Percentiles rank a stretch among this genome's conserved stretches.
phyloP scores from a whole-genome alignment of 768 basidiomycete genomes.

The Russula sp. region DNA sequence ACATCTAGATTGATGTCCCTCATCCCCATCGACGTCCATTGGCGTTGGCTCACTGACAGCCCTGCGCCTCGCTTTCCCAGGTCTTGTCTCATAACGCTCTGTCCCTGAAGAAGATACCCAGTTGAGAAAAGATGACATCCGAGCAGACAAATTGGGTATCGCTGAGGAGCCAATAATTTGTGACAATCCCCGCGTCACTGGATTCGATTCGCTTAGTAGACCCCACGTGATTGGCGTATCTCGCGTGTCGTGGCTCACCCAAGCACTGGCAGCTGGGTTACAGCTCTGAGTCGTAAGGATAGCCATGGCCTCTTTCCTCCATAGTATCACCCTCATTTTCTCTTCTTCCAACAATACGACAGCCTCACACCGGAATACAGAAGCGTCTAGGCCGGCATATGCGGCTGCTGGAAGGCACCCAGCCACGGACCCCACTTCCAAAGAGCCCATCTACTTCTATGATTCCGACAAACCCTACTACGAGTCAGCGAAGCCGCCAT shows the following conservation, averaged over 20 bases:
- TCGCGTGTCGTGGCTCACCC: too few relatives aligned
- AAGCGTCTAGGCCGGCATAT: neutral
- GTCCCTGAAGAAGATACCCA: neutral
- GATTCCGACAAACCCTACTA: conserved; percentile 16
- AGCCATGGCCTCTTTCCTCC: neutral
- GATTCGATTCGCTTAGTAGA: neutral
- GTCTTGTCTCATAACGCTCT: neutral
- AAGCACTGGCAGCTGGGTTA: too few relatives aligned
- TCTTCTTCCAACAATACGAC: neutral
- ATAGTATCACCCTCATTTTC: neutral
- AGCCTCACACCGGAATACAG: neutral
- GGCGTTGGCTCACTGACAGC: conserved; percentile 11
- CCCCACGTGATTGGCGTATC: conserved; percentile 6
- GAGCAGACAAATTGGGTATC: neutral
- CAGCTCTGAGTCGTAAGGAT: neutral
- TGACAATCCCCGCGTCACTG: too few relatives aligned
- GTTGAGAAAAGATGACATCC: conserved; percentile 7
- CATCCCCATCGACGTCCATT: conserved; percentile 16
- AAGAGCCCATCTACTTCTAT: conserved; percentile 14
- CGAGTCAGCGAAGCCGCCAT: conserved; percentile 7
- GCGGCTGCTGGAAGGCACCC: neutral
- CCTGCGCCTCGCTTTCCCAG: conserved; percentile 4
- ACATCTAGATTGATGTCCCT: conserved; percentile 4
- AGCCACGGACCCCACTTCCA: neutral
- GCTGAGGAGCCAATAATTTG: neutral